Conservation (phyloP, 2,329 filamentous ascomycete genomes). For the Sordariomycetes sp. region DNA sequence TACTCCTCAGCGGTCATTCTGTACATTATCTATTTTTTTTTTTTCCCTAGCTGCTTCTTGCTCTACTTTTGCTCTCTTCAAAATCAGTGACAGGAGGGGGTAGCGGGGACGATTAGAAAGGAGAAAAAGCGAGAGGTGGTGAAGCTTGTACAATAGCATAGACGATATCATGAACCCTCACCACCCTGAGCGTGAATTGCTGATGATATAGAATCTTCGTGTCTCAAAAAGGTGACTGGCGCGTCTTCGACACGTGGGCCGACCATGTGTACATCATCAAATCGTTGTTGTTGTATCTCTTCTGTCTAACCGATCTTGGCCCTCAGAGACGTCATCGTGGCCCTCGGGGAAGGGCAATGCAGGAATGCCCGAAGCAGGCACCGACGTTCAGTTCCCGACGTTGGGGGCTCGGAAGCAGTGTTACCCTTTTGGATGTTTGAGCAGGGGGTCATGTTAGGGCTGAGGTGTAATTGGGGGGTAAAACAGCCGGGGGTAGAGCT, state of each 20-base stretch:
- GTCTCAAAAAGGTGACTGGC: no score
- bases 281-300: no score
- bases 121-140: background rate
- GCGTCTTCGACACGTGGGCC: no score
- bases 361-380: background rate
- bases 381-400: background rate
- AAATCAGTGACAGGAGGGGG: background rate
- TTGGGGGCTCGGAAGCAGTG: background rate
- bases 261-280: no score
- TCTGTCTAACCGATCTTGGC: no score
- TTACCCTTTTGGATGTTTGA: background rate
- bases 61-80: background rate
- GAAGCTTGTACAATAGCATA: background rate
- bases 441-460: background rate
- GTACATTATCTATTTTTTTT: background rate
- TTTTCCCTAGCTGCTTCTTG: background rate
- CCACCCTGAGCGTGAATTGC: background rate
- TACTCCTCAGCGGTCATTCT: background rate
- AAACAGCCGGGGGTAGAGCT: background rate
- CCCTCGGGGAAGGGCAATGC: background rate
- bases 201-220: background rate
- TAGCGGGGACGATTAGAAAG: background rate
- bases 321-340: no score
- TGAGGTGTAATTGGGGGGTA: background rate
- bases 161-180: background rate